These are phyloP conservation scores for Pseudogymnoascus sp. DNA, from an alignment of 2,329 filamentous ascomycete genomes.

Conservation along the genomic window DNA sequence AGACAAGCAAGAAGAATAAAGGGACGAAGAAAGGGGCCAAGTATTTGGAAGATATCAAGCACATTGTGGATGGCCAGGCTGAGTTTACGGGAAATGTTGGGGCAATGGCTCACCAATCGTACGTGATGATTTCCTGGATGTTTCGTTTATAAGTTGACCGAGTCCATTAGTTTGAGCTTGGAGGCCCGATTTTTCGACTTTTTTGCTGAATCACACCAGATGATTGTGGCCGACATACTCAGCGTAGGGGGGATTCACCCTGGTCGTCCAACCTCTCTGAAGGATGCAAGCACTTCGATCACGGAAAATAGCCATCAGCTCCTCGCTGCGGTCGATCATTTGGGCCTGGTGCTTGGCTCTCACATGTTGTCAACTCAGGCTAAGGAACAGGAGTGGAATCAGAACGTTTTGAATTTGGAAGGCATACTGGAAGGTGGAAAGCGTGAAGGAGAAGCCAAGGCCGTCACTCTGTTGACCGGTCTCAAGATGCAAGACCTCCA, in stretches of 20 bases:
- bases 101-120: conserved; percentile 1
- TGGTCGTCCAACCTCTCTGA: background rate
- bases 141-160: background rate
- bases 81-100: background rate
- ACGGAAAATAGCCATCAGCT: background rate
- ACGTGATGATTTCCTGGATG: background rate
- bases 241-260: background rate
- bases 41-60: background rate
- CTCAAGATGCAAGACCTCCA: background rate
- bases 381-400: background rate
- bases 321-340: background rate
- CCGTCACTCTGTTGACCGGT: background rate
- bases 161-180: background rate
- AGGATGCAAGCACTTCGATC: background rate
- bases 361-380: background rate
- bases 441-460: background rate
- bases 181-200: background rate
- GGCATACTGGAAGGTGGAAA: background rate
- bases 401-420: background rate
- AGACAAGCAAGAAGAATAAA: background rate
- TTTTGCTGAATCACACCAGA: background rate
- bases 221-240: background rate
- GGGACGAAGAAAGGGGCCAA: background rate
- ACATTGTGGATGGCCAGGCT: background rate
- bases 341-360: background rate